phyloP scores from a whole-genome alignment of 768 basidiomycete genomes.

The Tulasnella sp. region DNA sequence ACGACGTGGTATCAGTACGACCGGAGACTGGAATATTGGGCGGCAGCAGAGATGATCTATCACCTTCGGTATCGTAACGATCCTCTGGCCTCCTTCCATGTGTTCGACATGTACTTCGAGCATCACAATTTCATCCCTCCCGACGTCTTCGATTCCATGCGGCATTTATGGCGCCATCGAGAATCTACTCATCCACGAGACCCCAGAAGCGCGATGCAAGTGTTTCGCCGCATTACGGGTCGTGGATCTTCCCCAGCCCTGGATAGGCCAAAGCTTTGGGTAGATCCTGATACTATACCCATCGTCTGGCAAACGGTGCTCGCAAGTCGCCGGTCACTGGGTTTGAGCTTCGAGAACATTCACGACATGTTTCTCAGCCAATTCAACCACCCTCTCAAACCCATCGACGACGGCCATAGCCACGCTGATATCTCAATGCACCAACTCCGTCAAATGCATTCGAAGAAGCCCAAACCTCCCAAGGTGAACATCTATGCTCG shows the following conservation, averaged over 20 bases:
- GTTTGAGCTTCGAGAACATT: neutral
- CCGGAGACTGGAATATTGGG: neutral
- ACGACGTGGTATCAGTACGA: neutral
- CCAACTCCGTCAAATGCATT: neutral
- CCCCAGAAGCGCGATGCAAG: neutral
- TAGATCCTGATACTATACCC: neutral
- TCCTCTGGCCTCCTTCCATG: neutral
- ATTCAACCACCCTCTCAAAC: neutral
- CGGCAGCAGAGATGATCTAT: neutral
- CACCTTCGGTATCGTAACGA: slow-evolving; percentile 11
- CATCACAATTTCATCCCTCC: neutral
- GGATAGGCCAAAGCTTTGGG: neutral
- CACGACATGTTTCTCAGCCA: neutral
- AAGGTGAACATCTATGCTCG: neutral
- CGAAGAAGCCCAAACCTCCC: neutral
- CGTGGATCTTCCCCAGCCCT: neutral
- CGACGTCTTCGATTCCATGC: neutral
- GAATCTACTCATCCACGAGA: neutral
- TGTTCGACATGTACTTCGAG: slow-evolving; percentile 1
- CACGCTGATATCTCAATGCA: neutral
- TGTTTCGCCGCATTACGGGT: neutral
- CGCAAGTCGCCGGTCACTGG: neutral
- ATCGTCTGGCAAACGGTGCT: neutral
- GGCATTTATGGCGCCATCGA: neutral
- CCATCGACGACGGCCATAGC: neutral